Evolutionary conservation across 2,329 filamentous ascomycete species (phyloP).

Genomic region (Zasmidium angulare): DNA sequence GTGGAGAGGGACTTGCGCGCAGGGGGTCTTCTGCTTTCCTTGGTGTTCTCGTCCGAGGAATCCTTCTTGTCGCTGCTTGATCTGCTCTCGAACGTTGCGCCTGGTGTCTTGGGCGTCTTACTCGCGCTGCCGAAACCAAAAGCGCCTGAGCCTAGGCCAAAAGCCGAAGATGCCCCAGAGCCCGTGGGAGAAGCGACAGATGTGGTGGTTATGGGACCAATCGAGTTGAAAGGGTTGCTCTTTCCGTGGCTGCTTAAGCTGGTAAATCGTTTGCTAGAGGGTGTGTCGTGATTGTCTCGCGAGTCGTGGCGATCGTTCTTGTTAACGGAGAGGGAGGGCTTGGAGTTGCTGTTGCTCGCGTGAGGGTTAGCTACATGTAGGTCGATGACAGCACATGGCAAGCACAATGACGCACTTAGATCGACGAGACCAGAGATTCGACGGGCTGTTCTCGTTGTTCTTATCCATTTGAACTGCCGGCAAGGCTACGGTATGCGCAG

Average conservation of each 20-base stretch:
- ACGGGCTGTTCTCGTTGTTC: constrained; percentile 36
- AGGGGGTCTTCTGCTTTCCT: constrained; percentile 24
- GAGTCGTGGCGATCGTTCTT: constrained; percentile 54
- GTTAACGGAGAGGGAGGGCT: constrained; percentile 83
- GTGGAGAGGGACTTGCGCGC: constrained; percentile 29
- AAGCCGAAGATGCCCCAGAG: constrained; percentile 77
- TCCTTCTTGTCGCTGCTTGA: constrained; percentile 62
- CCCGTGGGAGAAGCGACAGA: constrained; percentile 71
- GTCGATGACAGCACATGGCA: constrained; percentile 11
- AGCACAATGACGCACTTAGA: constrained; percentile 63
- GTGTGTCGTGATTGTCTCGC: constrained; percentile 56
- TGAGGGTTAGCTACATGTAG: constrained; percentile 27
- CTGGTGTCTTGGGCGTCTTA: constrained; percentile 78
- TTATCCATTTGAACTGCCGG: constrained; percentile 29
- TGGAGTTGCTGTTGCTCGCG: constrained; percentile 65
- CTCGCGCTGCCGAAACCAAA: constrained; percentile 82
- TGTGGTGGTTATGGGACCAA: constrained; percentile 67
- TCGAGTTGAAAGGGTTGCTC: constrained; percentile 74
- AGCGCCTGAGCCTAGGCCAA: constrained; percentile 89
- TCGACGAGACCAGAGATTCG: constrained; percentile 71
- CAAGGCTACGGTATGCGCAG: neutral
- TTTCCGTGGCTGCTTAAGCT: constrained; percentile 70
- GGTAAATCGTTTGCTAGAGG: constrained; percentile 69
- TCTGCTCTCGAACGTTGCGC: constrained; percentile 75
- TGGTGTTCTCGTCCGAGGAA: constrained; percentile 44